A percentile compares a stretch with the other conserved stretches of the same genome.
phyloP scores from a whole-genome alignment of 805 yeast species.

The Zygosaccharomyces bailii region DNA sequence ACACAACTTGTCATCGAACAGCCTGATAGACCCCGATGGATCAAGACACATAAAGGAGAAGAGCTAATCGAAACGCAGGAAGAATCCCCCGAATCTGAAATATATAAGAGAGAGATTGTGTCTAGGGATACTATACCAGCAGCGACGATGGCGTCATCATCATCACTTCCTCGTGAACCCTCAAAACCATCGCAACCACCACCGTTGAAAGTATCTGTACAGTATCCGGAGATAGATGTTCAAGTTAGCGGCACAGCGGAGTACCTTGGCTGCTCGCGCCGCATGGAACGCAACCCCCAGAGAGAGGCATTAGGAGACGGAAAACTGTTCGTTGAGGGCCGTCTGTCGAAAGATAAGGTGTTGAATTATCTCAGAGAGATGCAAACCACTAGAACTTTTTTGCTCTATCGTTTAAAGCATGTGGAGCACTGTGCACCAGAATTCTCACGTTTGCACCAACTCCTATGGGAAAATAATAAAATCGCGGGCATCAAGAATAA shows the following conservation, averaged over 20 bases:
- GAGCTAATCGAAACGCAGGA: conserved; percentile 64
- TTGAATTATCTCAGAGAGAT: conserved; percentile 24
- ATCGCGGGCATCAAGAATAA: conserved; percentile 26
- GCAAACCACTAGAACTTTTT: conserved; percentile 19
- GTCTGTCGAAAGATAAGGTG: conserved; percentile 27
- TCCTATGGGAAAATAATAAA: conserved; percentile 19
- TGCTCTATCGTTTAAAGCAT: conserved; percentile 23
- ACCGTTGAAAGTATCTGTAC: conserved; percentile 7
- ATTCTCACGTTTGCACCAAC: conserved; percentile 21
- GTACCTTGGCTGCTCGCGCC: conserved; percentile 20
- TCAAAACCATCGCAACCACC: neutral
- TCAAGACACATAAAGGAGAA: conserved; percentile 86
- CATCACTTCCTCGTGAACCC: neutral
- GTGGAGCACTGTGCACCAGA: conserved; percentile 11
- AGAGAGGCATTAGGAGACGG: conserved; percentile 35
- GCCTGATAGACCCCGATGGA: conserved; percentile 58
- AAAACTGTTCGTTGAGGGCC: conserved; percentile 35
- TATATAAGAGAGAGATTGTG: conserved; percentile 30
- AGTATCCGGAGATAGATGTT: conserved; percentile 17
- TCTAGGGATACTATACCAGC: conserved; percentile 9
- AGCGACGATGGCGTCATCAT: neutral
- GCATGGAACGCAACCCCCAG: conserved; percentile 16
- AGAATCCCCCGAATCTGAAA: conserved; percentile 29
- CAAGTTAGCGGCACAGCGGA: conserved; percentile 15
- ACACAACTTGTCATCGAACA: conserved; percentile 63